Conservation (phyloP, 2,329 filamentous ascomycete genomes). For the Biscogniauxia sp. region DNA sequence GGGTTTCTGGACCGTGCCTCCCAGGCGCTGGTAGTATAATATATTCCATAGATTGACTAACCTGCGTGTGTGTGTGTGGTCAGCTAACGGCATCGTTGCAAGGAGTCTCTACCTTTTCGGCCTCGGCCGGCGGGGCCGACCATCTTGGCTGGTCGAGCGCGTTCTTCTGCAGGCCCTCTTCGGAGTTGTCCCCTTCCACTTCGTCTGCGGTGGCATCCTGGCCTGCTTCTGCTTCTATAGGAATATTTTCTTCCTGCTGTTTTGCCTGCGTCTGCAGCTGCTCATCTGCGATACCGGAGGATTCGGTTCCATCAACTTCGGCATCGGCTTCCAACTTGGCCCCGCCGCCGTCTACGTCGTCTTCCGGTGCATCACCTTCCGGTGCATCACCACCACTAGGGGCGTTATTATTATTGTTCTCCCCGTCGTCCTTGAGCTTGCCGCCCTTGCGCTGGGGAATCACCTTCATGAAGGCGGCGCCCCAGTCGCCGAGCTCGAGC, state of each 20-base stretch:
- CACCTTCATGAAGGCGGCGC: conserved; percentile 78
- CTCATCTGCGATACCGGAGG: too few relatives aligned
- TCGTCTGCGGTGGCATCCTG: too few relatives aligned
- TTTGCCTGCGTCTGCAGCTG: conserved; percentile 7
- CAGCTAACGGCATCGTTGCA: conserved; percentile 40
- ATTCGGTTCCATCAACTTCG: not conserved
- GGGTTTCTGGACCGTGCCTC: too few relatives aligned
- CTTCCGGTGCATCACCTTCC: not conserved
- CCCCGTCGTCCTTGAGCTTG: conserved; percentile 51
- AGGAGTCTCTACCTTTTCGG: conserved; percentile 3
- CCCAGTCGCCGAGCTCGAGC: conserved; percentile 91
- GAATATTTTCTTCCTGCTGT: conserved; percentile 4
- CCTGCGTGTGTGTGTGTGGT: not conserved
- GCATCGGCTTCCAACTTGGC: not conserved
- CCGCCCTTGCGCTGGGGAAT: conserved; percentile 91
- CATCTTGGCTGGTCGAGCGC: conserved; percentile 20
- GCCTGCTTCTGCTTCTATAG: not conserved
- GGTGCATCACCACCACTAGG: not conserved
- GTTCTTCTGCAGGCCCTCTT: conserved; percentile 21
- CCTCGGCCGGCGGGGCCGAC: conserved; percentile 20
- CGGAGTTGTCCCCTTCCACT: conserved; percentile 22
- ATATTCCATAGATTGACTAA: too few relatives aligned
- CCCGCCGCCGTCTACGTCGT: not conserved
- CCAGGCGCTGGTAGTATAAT: too few relatives aligned
- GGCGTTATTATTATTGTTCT: not conserved